Base-by-base conservation (phyloP, 495 filamentous ascomycete species). In the Penicillium cosmopolitanum region DNA sequence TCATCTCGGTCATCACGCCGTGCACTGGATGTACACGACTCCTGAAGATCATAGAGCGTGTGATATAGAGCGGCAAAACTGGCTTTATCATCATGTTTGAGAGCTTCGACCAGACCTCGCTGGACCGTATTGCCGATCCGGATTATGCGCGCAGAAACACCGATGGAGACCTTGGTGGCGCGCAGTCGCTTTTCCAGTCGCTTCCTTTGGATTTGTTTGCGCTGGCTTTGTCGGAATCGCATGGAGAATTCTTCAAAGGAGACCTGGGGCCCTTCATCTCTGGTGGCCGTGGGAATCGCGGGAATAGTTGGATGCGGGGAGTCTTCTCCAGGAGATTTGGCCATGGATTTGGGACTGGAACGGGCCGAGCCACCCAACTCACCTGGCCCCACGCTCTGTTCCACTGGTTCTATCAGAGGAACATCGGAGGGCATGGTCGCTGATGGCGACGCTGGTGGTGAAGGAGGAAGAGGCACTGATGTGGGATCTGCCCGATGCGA, bases 11-110 rank as follows among this genome's bases (percentile, higher is more conserved):
- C 64, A 63, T 79, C 68, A 47, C 58, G 77, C 66, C 62, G 77
- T 73, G 70, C 75, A 31, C 83, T 87, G 57, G 85, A 83, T 66
- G 89, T 87, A 79, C 91, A 96, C 25, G 90, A 92, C 66, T 90
- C 90, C 73, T 89, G 85, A 51, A 97, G 88, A 75, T 96, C 91
- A 77, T 92, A 87, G 59, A 96, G 81, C 51, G 91, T 89, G 79
- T 94, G 90, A 72, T 93, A 96, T 48, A 97, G 79, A 66, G 84
- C 84, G 54, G 89, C 89, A 76, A 98, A 98, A 63, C 82, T 87
- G 66, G 87, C 86, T 78, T 95, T 96, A 73, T 97, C 92, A 70
- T 96, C 93, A 50, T 89, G 87, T 64, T 89, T 89, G 73, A 96
- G 92, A 68, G 85, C 85, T 67, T 98, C 93, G 62, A 95, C 90